Conservation (phyloP, 2,329 filamentous ascomycete genomes). For the Hypoxylon sp. region DNA sequence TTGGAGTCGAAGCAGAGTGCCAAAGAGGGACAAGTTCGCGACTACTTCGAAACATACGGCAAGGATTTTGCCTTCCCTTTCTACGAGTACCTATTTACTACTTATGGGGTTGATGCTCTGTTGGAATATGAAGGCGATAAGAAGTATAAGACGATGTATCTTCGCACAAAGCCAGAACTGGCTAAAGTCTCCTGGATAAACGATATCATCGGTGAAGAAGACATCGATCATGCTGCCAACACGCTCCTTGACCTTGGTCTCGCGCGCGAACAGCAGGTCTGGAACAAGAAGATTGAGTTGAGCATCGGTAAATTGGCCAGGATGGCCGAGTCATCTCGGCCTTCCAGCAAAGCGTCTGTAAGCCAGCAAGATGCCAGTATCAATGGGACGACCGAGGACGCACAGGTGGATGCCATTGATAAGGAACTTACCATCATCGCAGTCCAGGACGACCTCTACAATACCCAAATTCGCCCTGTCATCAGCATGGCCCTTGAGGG, state of each 20-base stretch:
- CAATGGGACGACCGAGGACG: slow-evolving; percentile 39
- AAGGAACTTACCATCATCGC: slow-evolving; percentile 72
- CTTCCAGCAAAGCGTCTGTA: slow-evolving; percentile 44
- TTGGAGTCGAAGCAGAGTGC: slow-evolving; percentile 55
- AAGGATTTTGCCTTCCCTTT: slow-evolving; percentile 76
- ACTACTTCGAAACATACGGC: slow-evolving; percentile 70
- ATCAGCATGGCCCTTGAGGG: slow-evolving; percentile 80
- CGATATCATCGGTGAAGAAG: slow-evolving; percentile 78
- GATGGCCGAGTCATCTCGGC: slow-evolving; percentile 66
- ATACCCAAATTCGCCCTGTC: slow-evolving; percentile 69
- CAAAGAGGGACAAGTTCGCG: slow-evolving; percentile 58
- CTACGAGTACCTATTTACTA: slow-evolving; percentile 79
- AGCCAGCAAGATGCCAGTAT: slow-evolving; percentile 41
- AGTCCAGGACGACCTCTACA: slow-evolving; percentile 82
- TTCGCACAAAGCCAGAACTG: slow-evolving; percentile 75
- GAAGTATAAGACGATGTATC: slow-evolving; percentile 77
- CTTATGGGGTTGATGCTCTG: slow-evolving; percentile 71
- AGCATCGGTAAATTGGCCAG: slow-evolving; percentile 85
- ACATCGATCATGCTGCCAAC: slow-evolving; percentile 76
- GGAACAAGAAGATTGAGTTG: slow-evolving; percentile 93
- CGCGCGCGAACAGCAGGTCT: slow-evolving; percentile 78
- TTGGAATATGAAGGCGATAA: slow-evolving; percentile 77
- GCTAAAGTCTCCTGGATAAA: slow-evolving; percentile 94
- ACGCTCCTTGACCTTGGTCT: slow-evolving; percentile 76
- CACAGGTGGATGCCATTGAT: slow-evolving; percentile 62